Percentiles rank a stretch among this genome's conserved stretches.
Conservation (phyloP, 2,329 filamentous ascomycete species). For the Trichoderma endophyticum region DNA sequence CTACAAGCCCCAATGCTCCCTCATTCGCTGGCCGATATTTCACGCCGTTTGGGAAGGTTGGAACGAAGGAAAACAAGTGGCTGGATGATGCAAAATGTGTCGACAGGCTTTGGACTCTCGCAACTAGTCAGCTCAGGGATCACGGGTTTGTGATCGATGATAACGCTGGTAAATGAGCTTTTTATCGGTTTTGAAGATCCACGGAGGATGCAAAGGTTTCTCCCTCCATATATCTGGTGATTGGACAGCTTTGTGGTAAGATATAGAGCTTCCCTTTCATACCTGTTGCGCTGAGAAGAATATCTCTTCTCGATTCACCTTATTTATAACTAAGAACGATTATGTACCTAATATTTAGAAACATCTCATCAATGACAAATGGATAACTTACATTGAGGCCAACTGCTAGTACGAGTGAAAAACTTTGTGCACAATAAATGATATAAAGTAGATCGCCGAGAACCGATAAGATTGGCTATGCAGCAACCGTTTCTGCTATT, state of each 20-base stretch:
- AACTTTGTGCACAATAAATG: not conserved
- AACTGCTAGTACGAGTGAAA: not conserved
- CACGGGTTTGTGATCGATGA: not conserved
- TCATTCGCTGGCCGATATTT: not conserved
- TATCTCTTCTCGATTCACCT: not conserved
- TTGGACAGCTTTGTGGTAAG: not conserved
- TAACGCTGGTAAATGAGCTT: not conserved
- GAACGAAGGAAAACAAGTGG: not conserved
- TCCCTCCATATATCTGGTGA: accelerated
- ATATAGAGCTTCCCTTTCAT: not conserved
- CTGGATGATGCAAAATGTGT: not conserved
- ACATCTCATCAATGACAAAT: not conserved
- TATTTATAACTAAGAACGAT: not conserved
- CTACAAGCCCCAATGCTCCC: not conserved
- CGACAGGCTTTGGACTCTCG: not conserved
- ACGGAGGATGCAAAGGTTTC: not conserved
- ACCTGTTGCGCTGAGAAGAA: not conserved
- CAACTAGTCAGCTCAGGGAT: not conserved
- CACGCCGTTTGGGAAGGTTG: not conserved
- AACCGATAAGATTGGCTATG: not conserved
- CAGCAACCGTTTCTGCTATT: not conserved
- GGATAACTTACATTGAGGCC: not conserved
- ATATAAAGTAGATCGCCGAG: not conserved
- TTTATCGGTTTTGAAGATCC: not conserved
- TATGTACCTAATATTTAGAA: not conserved